Conservation (phyloP, 345 rosid genomes). For the Populus tremula region DNA sequence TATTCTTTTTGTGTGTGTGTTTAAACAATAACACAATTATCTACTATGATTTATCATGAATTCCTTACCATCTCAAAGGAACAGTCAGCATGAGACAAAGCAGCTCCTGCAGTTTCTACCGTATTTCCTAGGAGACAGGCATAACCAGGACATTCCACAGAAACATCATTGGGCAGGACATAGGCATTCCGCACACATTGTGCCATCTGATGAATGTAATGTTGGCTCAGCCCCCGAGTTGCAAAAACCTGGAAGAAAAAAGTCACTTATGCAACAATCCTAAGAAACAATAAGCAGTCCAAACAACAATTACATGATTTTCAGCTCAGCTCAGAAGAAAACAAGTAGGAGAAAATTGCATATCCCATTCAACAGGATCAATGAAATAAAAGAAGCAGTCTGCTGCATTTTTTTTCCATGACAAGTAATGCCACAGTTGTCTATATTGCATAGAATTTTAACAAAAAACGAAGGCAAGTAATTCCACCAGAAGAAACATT, state of each 20-base stretch:
- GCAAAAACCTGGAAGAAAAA: constrained; percentile 62
- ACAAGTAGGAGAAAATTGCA: not conserved
- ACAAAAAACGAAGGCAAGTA: not conserved
- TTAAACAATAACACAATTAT: not conserved
- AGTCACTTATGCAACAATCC: constrained; percentile 11
- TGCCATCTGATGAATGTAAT: constrained; percentile 78
- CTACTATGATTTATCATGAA: not conserved
- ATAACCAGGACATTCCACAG: constrained; percentile 61
- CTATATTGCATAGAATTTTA: not conserved
- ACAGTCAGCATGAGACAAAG: constrained; percentile 73
- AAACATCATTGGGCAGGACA: constrained; percentile 62
- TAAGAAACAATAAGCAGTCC: not conserved
- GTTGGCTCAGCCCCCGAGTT: constrained; percentile 53
- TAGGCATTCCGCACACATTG: constrained; percentile 52
- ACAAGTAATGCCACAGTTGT: not conserved
- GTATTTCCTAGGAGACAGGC: constrained; percentile 92
- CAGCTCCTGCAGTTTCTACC: constrained; percentile 75
- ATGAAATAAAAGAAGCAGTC: not conserved
- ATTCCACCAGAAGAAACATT: not conserved
- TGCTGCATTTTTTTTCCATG: not conserved
- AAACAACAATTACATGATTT: not conserved
- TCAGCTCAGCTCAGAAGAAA: not conserved
- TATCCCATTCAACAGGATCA: not conserved
- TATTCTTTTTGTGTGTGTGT: not conserved
- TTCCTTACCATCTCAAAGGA: constrained; percentile 71